phyloP scores from a whole-genome alignment of 2,329 filamentous ascomycete species.

The Fonsecaea erecta region DNA sequence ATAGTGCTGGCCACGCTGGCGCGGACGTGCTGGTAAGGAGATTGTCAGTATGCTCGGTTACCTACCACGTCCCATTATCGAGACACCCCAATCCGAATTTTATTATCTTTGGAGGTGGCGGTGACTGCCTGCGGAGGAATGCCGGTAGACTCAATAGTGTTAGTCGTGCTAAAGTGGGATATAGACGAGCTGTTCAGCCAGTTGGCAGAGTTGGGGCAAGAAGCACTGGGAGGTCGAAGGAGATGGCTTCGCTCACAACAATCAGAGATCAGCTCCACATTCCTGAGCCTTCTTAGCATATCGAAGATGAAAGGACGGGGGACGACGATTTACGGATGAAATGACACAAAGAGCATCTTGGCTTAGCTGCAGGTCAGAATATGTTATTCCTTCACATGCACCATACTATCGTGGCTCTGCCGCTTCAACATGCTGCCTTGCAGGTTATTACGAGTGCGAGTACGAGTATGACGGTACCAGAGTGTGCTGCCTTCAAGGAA shows the following conservation, averaged over 20 bases:
- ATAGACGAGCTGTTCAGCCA: too few relatives aligned
- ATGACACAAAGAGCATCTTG: not conserved
- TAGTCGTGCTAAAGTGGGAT: constrained; percentile 54
- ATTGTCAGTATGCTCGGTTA: too few relatives aligned
- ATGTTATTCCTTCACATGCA: not conserved
- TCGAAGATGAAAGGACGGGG: not conserved
- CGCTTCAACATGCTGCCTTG: constrained; percentile 5
- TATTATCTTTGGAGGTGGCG: constrained; percentile 43
- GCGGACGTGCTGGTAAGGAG: too few relatives aligned
- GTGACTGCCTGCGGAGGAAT: constrained; percentile 43
- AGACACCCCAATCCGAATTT: constrained; percentile 43
- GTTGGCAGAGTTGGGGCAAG: not conserved
- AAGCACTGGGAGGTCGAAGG: not conserved
- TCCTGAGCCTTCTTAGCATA: not conserved
- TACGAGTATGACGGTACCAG: too few relatives aligned
- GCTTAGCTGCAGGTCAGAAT: constrained; percentile 3
- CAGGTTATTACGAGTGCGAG: too few relatives aligned
- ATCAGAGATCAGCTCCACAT: not conserved
- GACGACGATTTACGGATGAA: not conserved
- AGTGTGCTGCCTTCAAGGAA: too few relatives aligned
- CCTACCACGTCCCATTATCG: too few relatives aligned
- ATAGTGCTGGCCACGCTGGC: too few relatives aligned
- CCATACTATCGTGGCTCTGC: constrained; percentile 22
- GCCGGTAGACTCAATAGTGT: constrained; percentile 48
- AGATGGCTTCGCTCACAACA: too few relatives aligned